These are phyloP conservation scores for Saccharomycopsis amapae DNA, from an alignment of 805 yeast genomes.

Conservation along the genomic window DNA sequence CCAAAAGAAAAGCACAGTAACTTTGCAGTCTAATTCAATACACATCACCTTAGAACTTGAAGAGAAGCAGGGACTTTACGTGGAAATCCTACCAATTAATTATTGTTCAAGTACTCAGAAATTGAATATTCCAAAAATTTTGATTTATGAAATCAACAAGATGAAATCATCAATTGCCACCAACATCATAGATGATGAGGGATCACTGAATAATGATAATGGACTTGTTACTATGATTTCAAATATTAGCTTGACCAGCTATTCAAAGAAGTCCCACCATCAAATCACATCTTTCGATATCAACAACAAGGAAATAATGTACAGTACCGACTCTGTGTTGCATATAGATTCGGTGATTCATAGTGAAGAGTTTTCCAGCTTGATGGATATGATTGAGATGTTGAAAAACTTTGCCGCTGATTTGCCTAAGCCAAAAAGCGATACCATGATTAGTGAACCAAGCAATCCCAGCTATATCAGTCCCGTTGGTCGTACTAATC, in stretches of 20 bases:
- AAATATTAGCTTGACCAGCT: not conserved
- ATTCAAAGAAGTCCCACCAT: not conserved
- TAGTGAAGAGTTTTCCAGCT: not conserved
- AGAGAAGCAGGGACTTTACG: not conserved
- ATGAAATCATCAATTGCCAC: not conserved
- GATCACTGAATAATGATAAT: too few relatives aligned
- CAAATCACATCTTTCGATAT: conserved; percentile 9
- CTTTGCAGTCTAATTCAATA: conserved; percentile 13
- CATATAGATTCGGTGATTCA: conserved; percentile 1
- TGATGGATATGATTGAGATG: not conserved
- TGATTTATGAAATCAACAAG: not conserved
- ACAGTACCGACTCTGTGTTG: conserved; percentile 2
- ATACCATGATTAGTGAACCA: not conserved
- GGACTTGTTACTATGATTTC: too few relatives aligned
- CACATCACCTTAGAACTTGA: not conserved
- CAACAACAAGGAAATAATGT: conserved; percentile 8
- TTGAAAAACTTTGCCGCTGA: not conserved
- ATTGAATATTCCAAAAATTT: conserved; percentile 1
- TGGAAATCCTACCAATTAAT: conserved; percentile 9
- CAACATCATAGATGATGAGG: too few relatives aligned
- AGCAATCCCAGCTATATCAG: not conserved
- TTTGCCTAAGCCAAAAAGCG: not conserved
- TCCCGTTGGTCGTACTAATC: not conserved
- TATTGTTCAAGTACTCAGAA: conserved; percentile 4
- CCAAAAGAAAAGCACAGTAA: not conserved